Conservation (phyloP, 441 rosid genomes). For the Adansonia rubrostipa region DNA sequence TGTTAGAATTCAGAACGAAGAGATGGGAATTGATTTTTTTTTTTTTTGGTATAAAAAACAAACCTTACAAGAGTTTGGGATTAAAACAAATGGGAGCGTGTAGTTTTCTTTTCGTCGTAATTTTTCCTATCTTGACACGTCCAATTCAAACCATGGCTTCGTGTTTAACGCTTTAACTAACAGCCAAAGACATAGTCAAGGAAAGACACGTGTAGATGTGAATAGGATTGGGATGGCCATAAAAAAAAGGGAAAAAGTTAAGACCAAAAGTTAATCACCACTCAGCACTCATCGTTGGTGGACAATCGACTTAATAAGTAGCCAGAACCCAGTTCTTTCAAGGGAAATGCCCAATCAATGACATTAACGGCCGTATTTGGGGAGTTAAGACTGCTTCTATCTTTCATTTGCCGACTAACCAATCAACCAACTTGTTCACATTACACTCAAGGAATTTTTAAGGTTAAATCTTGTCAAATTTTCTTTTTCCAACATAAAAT, state of each 20-base stretch:
- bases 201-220: background rate
- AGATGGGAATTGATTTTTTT: no score
- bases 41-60: no score
- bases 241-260: background rate
- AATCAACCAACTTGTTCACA: constrained; percentile 14
- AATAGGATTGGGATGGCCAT: background rate
- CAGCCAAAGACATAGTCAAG: background rate
- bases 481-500: background rate
- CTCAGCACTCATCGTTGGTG: background rate
- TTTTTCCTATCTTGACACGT: background rate
- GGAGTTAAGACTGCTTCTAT: background rate
- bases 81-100: background rate
- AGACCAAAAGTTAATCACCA: background rate
- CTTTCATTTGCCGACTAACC: constrained; percentile 18
- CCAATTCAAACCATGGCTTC: background rate
- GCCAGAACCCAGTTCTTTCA: background rate
- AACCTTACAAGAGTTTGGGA: no score
- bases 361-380: background rate
- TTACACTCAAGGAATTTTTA: background rate
- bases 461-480: background rate
- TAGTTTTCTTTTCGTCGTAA: background rate
- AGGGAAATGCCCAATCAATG: background rate
- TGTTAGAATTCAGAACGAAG: no score
- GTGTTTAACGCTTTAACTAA: background rate
- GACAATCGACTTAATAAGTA: background rate